phyloP scores from a whole-genome alignment of 352 stramenopile species.

The Globisporangium nunn region DNA sequence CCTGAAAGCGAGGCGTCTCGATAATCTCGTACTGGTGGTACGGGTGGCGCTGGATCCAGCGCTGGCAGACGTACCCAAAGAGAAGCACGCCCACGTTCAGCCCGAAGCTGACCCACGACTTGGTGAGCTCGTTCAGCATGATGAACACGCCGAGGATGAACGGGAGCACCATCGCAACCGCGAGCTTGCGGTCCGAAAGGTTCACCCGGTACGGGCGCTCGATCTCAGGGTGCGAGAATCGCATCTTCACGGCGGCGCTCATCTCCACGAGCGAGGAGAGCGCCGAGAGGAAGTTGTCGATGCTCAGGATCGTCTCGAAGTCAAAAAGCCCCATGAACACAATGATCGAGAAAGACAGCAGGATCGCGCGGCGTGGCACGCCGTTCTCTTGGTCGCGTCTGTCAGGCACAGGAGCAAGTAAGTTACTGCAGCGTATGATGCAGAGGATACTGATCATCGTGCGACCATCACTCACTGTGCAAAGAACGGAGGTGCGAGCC shows the following conservation, averaged over 20 bases:
- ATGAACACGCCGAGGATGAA: constrained; percentile 68
- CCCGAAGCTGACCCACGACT: constrained; percentile 58
- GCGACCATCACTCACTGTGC: constrained; percentile 36
- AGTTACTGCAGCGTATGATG: background rate
- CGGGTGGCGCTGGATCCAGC: constrained; percentile 54
- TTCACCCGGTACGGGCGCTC: constrained; percentile 70
- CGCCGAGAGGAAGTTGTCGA: constrained; percentile 79
- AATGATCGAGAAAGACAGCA: constrained; percentile 73
- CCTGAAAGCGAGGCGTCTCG: constrained; percentile 24
- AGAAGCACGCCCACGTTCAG: constrained; percentile 47
- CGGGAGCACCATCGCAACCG: constrained; percentile 40
- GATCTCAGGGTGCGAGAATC: constrained; percentile 67
- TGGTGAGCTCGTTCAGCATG: constrained; percentile 76
- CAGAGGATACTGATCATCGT: background rate
- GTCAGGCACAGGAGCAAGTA: background rate
- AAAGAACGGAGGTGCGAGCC: constrained; percentile 71
- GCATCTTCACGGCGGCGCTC: constrained; percentile 67
- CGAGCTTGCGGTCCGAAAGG: constrained; percentile 48
- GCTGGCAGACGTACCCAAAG: constrained; percentile 45
- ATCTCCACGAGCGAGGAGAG: constrained; percentile 71
- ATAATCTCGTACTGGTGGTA: constrained; percentile 60
- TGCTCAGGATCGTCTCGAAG: constrained; percentile 73
- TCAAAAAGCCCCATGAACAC: constrained; percentile 74
- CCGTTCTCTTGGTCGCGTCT: constrained; percentile 54
- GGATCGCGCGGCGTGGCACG: constrained; percentile 55